These are phyloP conservation scores for Dictyostelium intermedium DNA, from an alignment of 78 protist species.

Conservation along the genomic window DNA sequence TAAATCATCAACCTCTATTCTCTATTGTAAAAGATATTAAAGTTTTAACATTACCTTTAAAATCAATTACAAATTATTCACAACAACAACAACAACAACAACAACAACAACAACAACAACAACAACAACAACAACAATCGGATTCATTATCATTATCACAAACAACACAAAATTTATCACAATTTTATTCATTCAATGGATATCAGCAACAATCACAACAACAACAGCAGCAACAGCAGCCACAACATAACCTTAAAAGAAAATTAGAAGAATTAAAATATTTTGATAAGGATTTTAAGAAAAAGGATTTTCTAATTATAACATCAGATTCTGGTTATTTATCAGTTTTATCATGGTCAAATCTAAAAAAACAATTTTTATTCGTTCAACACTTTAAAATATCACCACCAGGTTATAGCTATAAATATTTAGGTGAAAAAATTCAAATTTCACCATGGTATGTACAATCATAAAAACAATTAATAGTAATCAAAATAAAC, in stretches of 20 bases:
- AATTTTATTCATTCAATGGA: neutral
- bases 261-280: neutral
- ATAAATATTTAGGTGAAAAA: constrained; percentile 30
- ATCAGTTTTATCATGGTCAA: constrained; percentile 64
- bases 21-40: constrained; percentile 25
- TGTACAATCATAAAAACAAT: neutral
- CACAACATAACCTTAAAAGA: neutral
- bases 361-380: constrained; percentile 24
- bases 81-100: neutral
- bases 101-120: neutral
- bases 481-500: neutral
- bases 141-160: neutral
- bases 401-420: constrained; percentile 27
- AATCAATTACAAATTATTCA: neutral
- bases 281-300: constrained; percentile 1
- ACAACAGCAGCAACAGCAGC: neutral
- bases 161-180: neutral
- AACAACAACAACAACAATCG: neutral
- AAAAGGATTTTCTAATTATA: constrained; percentile 14
- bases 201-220: neutral
- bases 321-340: constrained; percentile 69
- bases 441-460: constrained; percentile 50
- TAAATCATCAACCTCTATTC: neutral
- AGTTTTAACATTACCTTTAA: neutral
- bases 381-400: constrained; percentile 7